Base-by-base conservation (phyloP, 192 early-diverging fungal genomes). In the Mortierella hygrophila region DNA sequence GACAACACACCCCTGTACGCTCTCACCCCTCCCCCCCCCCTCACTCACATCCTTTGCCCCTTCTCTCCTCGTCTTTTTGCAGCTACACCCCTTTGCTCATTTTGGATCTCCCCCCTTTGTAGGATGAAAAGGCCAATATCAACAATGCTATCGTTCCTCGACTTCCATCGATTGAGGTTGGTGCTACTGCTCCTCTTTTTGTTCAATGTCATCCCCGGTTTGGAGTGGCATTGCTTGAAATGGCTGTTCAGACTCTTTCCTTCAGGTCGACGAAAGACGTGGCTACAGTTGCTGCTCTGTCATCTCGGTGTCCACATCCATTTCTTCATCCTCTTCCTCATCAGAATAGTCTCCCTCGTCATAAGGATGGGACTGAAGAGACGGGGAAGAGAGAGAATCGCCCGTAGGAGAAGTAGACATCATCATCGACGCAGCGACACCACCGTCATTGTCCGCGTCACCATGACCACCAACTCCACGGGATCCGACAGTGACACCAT, bases 301-400 rank as follows among this genome's bases (percentile, higher is more conserved):
- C 60, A 65, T 15, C 60, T 65, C 60, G 29, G 26, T 29, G 11
- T 65, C 60, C 10, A 65, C 29, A 35, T 65, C 60, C 60, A 65
- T 65, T 29, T 65, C 60, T 32, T 65, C 60, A 65, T 65, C 60
- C 26, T 65, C 60, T 26, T 65, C 60, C 26, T 65, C 60, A 26
- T 65, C 60, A 65, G 9, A 26, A 65, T 65, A 29, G 13, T 65
- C 11, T 7, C 35, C n/a, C 10, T 65, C 60, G 6, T 65, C 60
- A 11, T 26, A 65, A 32, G n/a, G 60, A 65, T 65, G n/a, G 60
- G 26, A 26, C n/a, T 60, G 26, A 32, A 11, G 26, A 65, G 60
- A 35, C 4, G 60, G n/a, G 6, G 55, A 65, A 32, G 60, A 65
- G 13, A 15, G 29, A 32, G 60, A 65, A 65, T 65, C 26, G 29